A percentile compares a stretch with the other conserved stretches of the same genome.
These are phyloP conservation scores for Hypomontagnella submonticulosa DNA, from an alignment of 495 filamentous ascomycete genomes.

Conservation along the genomic window DNA sequence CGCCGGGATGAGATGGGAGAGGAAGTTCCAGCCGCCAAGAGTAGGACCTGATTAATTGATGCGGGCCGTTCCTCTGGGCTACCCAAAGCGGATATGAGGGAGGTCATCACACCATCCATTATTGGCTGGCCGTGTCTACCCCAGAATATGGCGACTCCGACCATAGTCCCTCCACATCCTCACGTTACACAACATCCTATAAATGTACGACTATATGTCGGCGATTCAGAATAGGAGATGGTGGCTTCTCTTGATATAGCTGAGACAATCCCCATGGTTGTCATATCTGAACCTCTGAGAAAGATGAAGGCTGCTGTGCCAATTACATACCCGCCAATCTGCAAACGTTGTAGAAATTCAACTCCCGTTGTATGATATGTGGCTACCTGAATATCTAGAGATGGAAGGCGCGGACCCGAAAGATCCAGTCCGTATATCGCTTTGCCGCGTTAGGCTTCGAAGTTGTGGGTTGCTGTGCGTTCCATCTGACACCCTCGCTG, in stretches of 20 bases:
- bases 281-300: constrained; percentile 4
- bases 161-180: not conserved
- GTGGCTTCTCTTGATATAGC: constrained; percentile 22
- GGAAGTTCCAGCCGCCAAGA: constrained; percentile 5
- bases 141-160: not conserved
- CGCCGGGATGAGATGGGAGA: not conserved
- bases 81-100: not conserved
- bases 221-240: not conserved
- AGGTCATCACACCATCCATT: constrained; percentile 17
- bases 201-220: not conserved
- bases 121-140: constrained; percentile 19
- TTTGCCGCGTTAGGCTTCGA: not conserved
- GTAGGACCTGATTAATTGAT: constrained; percentile 14
- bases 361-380: not conserved
- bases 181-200: constrained; percentile 20
- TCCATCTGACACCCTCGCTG: not conserved
- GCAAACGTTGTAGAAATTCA: not conserved
- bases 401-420: not conserved
- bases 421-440: not conserved
- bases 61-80: constrained; percentile 10
- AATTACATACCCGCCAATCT: not conserved
- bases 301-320: not conserved
- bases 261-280: not conserved
- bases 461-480: not conserved
- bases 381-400: constrained; percentile 20